Evolutionary conservation across 1,284 basidiomycete species (phyloP), one percentile per base, ranked within the genome.

Genomic region (Stereum hirsutum): DNA sequence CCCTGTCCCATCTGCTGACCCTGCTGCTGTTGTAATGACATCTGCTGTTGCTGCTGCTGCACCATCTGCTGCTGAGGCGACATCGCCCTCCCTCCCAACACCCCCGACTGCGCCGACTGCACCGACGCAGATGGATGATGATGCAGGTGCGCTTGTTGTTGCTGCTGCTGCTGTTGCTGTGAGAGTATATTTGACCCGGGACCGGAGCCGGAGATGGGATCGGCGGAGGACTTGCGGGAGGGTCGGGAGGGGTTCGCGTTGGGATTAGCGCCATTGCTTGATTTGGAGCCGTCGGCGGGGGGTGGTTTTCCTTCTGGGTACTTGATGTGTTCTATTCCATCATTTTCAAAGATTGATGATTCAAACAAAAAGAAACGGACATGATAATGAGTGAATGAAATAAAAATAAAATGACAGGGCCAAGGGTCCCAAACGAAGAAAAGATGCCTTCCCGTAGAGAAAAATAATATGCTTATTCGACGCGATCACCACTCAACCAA

Each of bases 271-370:
- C n/a, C n/a, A n/a, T n/a, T n/a, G n/a, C n/a, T n/a, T n/a, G n/a
- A n/a, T n/a, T n/a, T n/a, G n/a, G n/a, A n/a, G n/a, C 19, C 20
- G 43, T 44, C 57, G 8, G 61, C 47, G 60, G 63, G 49, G 62
- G 39, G 54, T 49, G 66, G 64, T 36, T 66, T 76, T 21, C 80
- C 68, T 45, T 83, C 75, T 1, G 94, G 94, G 59, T 97, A 97
- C 64, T 95, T 95, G 70, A 98, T 98, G 57, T 97, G 83, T 63
- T 90, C 84, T 83, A 54, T 46, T 26, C n/a, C n/a, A n/a, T n/a
- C n/a, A n/a, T n/a, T n/a, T n/a, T n/a, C n/a, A n/a, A n/a, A n/a
- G n/a, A n/a, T n/a, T n/a, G n/a, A n/a, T n/a, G n/a, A n/a, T n/a
- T n/a, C n/a, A n/a, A n/a, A n/a, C n/a, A n/a, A n/a, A n/a, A n/a